Conservation (phyloP, 345 rosid species). For the Pugionium cornutum region DNA sequence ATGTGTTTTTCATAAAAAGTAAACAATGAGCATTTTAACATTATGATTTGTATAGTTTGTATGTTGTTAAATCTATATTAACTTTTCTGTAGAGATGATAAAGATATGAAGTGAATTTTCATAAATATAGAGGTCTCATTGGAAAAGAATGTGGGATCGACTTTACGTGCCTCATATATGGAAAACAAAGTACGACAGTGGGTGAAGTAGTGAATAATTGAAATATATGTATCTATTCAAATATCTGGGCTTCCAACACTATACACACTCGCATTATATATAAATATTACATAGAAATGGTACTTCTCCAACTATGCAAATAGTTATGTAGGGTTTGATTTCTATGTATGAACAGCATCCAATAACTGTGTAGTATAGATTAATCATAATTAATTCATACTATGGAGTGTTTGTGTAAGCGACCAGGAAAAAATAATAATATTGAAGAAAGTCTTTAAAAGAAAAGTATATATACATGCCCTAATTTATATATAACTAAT, state of each 20-base stretch:
- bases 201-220: conserved; percentile 30
- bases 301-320: conserved; percentile 29
- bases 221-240: conserved; percentile 13
- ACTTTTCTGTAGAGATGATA: too few species aligned
- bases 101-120: neutral
- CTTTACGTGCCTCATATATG: conserved; percentile 9
- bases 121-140: conserved; percentile 16
- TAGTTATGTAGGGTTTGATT: conserved; percentile 25
- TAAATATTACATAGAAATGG: neutral
- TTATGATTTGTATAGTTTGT: too few species aligned
- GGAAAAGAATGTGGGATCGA: conserved; percentile 14
- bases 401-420: neutral
- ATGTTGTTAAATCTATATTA: too few species aligned
- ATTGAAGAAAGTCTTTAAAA: too few species aligned
- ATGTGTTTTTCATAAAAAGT: too few species aligned
- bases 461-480: too few species aligned
- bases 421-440: too few species aligned
- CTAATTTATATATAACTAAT: too few species aligned
- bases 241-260: conserved; percentile 32
- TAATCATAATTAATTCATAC: neutral
- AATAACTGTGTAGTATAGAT: conserved; percentile 24
- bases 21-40: too few species aligned
- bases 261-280: conserved; percentile 18
- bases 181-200: conserved; percentile 21
- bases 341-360: conserved; percentile 27